Percentiles rank a stretch among this genome's conserved stretches.
Conservation (phyloP, 345 rosid genomes). For the Sonneratia caseolaris region DNA sequence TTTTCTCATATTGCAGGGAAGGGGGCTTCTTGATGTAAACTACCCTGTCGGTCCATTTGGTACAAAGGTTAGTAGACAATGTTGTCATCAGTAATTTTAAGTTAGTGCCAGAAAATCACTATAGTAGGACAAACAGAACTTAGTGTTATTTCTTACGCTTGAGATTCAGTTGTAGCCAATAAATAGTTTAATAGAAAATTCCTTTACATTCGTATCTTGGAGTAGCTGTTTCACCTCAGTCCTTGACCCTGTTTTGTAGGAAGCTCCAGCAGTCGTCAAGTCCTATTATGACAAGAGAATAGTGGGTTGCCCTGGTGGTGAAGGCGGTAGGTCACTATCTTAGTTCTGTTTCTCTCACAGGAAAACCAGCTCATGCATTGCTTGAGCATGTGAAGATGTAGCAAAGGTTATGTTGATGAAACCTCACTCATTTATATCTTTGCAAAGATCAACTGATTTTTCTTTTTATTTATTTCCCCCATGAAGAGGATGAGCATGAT, state of each 20-base stretch:
- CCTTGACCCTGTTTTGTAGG: slow-evolving; percentile 24
- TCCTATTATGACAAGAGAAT: slow-evolving; percentile 77
- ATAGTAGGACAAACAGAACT: not conserved
- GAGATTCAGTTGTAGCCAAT: not conserved
- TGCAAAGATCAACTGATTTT: not conserved
- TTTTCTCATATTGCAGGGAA: slow-evolving; percentile 43
- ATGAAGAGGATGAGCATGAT: slow-evolving; percentile 87
- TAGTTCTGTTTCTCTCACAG: not conserved
- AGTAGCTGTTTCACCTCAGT: not conserved
- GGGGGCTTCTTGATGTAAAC: slow-evolving; percentile 53
- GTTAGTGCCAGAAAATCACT: not conserved
- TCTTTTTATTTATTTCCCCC: not conserved
- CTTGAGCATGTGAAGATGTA: not conserved
- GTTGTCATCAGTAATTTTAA: not conserved
- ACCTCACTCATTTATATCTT: not conserved
- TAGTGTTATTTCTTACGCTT: not conserved
- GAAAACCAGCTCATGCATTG: not conserved
- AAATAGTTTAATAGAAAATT: not conserved
- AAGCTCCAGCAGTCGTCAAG: slow-evolving; percentile 66
- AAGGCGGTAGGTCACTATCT: slow-evolving; percentile 49
- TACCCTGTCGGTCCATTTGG: slow-evolving; percentile 81
- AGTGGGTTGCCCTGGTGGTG: slow-evolving; percentile 89
- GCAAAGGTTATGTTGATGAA: not conserved
- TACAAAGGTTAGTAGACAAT: slow-evolving; percentile 54
- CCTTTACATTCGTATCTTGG: not conserved